A percentile compares a stretch with the other conserved stretches of the same genome.
These are phyloP conservation scores for Leishmania amazonensis DNA, from an alignment of 208 protist genomes.

Conservation along the genomic window DNA sequence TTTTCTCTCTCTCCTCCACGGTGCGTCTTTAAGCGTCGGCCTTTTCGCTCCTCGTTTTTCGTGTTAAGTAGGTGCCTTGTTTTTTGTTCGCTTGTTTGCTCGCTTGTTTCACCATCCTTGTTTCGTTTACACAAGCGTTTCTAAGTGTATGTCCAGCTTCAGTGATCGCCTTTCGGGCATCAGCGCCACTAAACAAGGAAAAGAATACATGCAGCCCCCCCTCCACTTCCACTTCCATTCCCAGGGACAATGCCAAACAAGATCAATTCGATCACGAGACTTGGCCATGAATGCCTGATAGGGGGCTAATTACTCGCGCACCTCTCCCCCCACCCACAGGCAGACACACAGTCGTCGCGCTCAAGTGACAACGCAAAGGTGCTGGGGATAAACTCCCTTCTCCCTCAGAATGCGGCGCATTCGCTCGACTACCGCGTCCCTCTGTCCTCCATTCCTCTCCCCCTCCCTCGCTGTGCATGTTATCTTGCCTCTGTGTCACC, in stretches of 20 bases:
- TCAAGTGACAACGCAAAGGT: not conserved
- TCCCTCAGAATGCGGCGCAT: not conserved
- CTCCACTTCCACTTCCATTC: not conserved
- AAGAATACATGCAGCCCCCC: not conserved
- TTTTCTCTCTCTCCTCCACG: constrained; percentile 4
- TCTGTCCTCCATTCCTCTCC: not conserved
- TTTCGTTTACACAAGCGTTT: not conserved
- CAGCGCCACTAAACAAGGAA: not conserved
- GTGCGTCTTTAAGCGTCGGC: not conserved
- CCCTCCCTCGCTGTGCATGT: constrained; percentile 1
- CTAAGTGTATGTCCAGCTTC: not conserved
- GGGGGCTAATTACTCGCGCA: not conserved
- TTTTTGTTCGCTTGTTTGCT: not conserved
- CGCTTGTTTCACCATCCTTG: not conserved
- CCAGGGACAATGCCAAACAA: not conserved
- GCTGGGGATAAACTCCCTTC: not conserved
- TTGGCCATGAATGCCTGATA: not conserved
- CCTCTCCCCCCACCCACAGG: not conserved
- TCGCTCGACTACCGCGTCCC: not conserved
- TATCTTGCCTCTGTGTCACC: not conserved
- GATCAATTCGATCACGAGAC: not conserved
- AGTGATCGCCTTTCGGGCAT: not conserved
- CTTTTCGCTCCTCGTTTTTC: not conserved
- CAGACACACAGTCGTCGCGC: not conserved
- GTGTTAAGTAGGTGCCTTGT: not conserved